phyloP scores from a whole-genome alignment of 108 stramenopile genomes.

The Mayamaea pseudoterrestris region DNA sequence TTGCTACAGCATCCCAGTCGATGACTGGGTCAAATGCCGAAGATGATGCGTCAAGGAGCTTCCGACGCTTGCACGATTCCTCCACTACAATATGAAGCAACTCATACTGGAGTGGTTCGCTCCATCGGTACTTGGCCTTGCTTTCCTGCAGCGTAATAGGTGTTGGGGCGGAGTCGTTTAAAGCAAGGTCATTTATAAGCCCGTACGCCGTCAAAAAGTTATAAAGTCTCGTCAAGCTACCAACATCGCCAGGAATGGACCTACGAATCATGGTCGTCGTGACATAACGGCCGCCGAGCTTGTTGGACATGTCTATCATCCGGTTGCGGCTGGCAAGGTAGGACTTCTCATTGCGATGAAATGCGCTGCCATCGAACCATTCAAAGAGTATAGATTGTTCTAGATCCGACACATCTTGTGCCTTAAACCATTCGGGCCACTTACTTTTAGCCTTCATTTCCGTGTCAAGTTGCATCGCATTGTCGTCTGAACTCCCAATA shows the following conservation, averaged over 20 bases:
- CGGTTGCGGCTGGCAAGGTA: conserved; percentile 50
- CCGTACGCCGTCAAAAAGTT: conserved; percentile 48
- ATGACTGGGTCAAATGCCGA: conserved; percentile 11
- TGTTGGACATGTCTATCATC: conserved; percentile 38
- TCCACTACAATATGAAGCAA: conserved; percentile 25
- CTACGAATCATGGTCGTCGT: conserved; percentile 58
- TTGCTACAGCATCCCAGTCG: conserved; percentile 59
- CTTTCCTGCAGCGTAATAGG: conserved; percentile 34
- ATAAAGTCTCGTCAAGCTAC: conserved; percentile 62
- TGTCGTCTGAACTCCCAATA: too few relatives aligned
- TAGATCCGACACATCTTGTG: conserved; percentile 37
- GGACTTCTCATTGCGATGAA: conserved; percentile 50
- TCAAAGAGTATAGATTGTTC: conserved; percentile 64
- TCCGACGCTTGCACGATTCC: conserved; percentile 22
- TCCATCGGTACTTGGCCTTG: conserved; percentile 8
- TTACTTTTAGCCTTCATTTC: too few relatives aligned
- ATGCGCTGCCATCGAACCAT: conserved; percentile 74
- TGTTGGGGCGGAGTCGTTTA: conserved; percentile 71
- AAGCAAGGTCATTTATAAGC: conserved; percentile 50
- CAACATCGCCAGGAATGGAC: conserved; percentile 60
- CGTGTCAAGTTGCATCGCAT: conserved; percentile 33
- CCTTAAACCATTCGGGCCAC: conserved; percentile 73
- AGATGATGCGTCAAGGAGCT: background rate
- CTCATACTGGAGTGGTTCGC: conserved; percentile 8
- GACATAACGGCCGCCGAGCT: conserved; percentile 44